Evolutionary conservation across 768 basidiomycete species (phyloP), one percentile per base, ranked within the genome.

Genomic region (Polyporus arcularius): DNA sequence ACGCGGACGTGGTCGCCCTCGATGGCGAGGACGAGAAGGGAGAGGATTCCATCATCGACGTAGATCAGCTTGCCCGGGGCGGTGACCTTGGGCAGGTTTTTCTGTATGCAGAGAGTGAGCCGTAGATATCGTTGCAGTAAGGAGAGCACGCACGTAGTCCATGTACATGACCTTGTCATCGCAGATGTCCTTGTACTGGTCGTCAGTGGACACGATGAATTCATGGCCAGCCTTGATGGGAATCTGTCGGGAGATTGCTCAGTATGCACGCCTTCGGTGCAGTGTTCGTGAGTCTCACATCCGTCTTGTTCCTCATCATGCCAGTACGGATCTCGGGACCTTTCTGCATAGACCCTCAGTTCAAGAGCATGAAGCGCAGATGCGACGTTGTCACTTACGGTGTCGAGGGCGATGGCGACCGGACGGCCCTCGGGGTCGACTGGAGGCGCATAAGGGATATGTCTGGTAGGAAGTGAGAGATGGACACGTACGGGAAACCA

Each of bases 241-340:
- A 72, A 90, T 82, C 93, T 96, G 68, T 16, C 7, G 11, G 7
- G 35, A 60, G 7, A 12, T 28, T 28, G 12, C 4, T 48, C 4
- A 48, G 26, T 30, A 18, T 6, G 10, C 12, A 28, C 5, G 12
- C 21, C 14, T 48, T 18, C 10, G 21, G 28, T 2, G 21, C 6
- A 26, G 28, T 9, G 46, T 26, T 30, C 21, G 18, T 26, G 46
- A 48, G 43, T 80, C 92, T 66, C 74, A 97, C 94, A 71, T 99
- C 97, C 65, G 82, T 80, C 74, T 85, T 84, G 70, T 94, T 85
- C 76, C 80, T 87, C 80, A 96, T 98, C 73, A 94, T 70, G 58
- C 97, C 97, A 46, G 97, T 98, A 64, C 97, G 90, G 79, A 99
- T 99, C 80, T 98, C 97, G 41, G 97, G 97, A 58, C 97, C 97